Base-by-base conservation (phyloP, 257 asterid species). In the Solanum arcanum region DNA sequence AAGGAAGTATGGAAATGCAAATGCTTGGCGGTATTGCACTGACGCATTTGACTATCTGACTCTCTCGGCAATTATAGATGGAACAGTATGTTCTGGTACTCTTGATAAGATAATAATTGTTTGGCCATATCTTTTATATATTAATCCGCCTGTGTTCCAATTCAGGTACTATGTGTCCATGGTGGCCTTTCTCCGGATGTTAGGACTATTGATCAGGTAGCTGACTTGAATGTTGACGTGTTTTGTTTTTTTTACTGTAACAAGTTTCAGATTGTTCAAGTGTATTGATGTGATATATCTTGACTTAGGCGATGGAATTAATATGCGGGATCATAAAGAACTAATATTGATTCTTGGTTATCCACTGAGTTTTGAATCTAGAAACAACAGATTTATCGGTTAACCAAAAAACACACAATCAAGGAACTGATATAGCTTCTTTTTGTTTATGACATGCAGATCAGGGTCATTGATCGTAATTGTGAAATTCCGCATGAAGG, bases 401-500 rank as follows among this genome's bases (percentile, higher is more conserved):
- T 47, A 74, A 80, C 44, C 41, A 14, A 80, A 80, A 14, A 39
- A 42, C 7, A 42, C 23, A 74, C 44, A n/a, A 41, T 41, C 11
- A 41, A 41, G 25, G 59, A 80, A 31, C 42, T 80, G 20, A 47
- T 29, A 23, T 80, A 16, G 85, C 68, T 80, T 80, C 29, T 25
- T 46, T 80, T 47, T 80, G 42, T 46, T 76, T 77, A 77, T 80
- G 68, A 47, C 68, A 47, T 80, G 86, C 92, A 97, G 99, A 97
- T 97, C 90, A 93, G 99, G 90, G 95, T 97, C 66, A 93, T 97
- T 83, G 99, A 97, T 33, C 90, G 99, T 86, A 96, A 94, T 90
- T 94, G 99, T 87, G 99, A 97, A 87, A 97, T 97, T 85, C 99
- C 99, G 82, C 99, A 97, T 88, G 99, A 97, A 92, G 99, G 99